Evolutionary conservation across 2,329 filamentous ascomycete species (phyloP).

Genomic region (Myriosclerotinia scirpicola): DNA sequence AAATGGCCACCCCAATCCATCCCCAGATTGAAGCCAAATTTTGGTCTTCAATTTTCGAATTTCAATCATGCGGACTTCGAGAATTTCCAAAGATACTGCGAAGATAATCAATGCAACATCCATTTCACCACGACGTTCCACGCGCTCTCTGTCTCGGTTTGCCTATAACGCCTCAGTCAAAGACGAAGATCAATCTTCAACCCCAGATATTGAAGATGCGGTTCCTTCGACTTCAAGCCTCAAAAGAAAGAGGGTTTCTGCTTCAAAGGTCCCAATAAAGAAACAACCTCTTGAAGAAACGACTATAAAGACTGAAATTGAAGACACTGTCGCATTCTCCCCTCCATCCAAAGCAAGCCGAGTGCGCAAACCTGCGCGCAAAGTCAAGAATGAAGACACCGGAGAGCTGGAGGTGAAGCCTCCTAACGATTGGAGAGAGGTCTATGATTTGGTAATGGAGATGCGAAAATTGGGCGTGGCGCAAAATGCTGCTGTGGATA

Average conservation of each 20-base stretch:
- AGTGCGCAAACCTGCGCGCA: conserved; percentile 50
- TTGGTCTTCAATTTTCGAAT: conserved; percentile 9
- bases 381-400: conserved; percentile 45
- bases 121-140: conserved; percentile 45
- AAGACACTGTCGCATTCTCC: conserved; percentile 37
- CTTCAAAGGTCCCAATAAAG: conserved; percentile 42
- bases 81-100: conserved; percentile 57
- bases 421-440: conserved; percentile 78
- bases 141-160: conserved; percentile 53
- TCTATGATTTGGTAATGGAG: conserved; percentile 73
- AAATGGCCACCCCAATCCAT: conserved; percentile 19
- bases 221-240: conserved; percentile 37
- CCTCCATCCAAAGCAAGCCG: conserved; percentile 39
- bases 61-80: conserved; percentile 48
- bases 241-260: conserved; percentile 49
- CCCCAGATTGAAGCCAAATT: conserved; percentile 4
- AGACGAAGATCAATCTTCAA: conserved; percentile 28
- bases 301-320: conserved; percentile 46
- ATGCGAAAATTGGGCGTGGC: conserved; percentile 66
- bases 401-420: conserved; percentile 50
- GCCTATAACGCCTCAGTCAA: conserved; percentile 41
- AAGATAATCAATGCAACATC: conserved; percentile 54
- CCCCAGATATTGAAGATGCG: conserved; percentile 59
- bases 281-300: conserved; percentile 47
- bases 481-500: conserved; percentile 84